Conservation (phyloP, 139 green algal genomes). For the Tetratostichococcus sp. region DNA sequence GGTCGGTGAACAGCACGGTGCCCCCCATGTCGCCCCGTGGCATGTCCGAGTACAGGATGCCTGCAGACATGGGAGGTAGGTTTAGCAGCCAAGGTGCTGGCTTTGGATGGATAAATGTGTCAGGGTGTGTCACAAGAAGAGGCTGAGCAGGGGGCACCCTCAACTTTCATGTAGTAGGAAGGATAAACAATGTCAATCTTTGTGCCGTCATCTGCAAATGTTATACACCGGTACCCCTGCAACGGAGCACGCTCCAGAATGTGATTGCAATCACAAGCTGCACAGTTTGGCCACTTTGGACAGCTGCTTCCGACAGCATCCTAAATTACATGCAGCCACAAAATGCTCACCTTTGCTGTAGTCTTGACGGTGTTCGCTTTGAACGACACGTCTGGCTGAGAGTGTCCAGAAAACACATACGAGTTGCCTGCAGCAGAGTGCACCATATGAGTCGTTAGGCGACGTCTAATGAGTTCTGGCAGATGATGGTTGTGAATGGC, state of each 20-base stretch:
- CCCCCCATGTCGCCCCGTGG: constrained; percentile 15
- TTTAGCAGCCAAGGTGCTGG: too few species aligned
- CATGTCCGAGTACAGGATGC: constrained; percentile 17
- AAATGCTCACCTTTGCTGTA: constrained; percentile 30
- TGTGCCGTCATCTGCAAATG: constrained; percentile 58
- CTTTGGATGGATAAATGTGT: too few species aligned
- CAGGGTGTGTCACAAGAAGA: too few species aligned
- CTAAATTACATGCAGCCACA: too few species aligned
- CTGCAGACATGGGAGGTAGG: constrained; percentile 5
- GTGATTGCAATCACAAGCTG: too few species aligned
- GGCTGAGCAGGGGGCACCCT: too few species aligned
- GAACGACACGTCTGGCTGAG: constrained; percentile 65
- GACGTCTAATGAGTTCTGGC: too few species aligned
- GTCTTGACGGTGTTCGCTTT: constrained; percentile 72
- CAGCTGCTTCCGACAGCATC: too few species aligned
- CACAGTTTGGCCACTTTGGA: too few species aligned
- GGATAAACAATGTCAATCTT: constrained; percentile 65
- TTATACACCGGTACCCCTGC: constrained; percentile 47
- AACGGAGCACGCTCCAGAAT: not conserved
- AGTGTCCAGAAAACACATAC: constrained; percentile 63
- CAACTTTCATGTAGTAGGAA: constrained; percentile 60
- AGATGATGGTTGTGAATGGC: too few species aligned
- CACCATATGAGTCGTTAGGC: too few species aligned
- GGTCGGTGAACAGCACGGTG: constrained; percentile 15
- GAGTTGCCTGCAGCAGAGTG: constrained; percentile 12